A percentile compares a stretch with the other conserved stretches of the same genome.
phyloP scores from a whole-genome alignment of 2,329 filamentous ascomycete species.

The Phoma sp. region DNA sequence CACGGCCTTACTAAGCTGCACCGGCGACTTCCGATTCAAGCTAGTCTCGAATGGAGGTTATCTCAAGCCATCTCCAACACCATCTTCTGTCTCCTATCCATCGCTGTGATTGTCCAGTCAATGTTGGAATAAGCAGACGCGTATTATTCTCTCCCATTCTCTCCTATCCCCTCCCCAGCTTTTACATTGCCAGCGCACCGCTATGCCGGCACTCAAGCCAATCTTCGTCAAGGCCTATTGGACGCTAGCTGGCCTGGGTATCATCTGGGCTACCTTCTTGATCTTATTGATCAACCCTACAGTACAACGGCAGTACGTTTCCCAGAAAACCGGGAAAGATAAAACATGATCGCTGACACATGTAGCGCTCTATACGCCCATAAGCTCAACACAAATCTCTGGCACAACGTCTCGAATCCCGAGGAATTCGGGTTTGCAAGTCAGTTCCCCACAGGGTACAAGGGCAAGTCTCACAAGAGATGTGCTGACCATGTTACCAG shows the following conservation, averaged over 20 bases:
- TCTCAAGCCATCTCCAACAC: conserved; percentile 10
- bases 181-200: not conserved
- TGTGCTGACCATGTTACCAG: conserved; percentile 52
- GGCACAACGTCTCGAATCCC: conserved; percentile 75
- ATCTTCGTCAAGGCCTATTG: conserved; percentile 48
- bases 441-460: conserved; percentile 55
- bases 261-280: conserved; percentile 72
- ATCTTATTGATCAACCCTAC: conserved; percentile 69
- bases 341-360: not conserved
- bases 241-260: conserved; percentile 59
- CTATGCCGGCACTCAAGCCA: conserved; percentile 37
- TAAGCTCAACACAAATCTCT: conserved; percentile 74
- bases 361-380: conserved; percentile 82
- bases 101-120: not conserved
- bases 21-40: conserved; percentile 16
- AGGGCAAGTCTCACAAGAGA: not conserved
- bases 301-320: conserved; percentile 79
- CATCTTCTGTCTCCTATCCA: conserved; percentile 9
- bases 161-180: not conserved
- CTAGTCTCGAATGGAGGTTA: conserved; percentile 13
- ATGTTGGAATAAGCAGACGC: not conserved
- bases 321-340: not conserved
- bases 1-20: not conserved
- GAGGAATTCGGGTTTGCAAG: conserved; percentile 87
- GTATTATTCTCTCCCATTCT: too few relatives aligned